Percentiles rank a stretch among this genome's conserved stretches.
These are phyloP conservation scores for Suhomyces sp. DNA, from an alignment of 805 yeast species.

Conservation along the genomic window DNA sequence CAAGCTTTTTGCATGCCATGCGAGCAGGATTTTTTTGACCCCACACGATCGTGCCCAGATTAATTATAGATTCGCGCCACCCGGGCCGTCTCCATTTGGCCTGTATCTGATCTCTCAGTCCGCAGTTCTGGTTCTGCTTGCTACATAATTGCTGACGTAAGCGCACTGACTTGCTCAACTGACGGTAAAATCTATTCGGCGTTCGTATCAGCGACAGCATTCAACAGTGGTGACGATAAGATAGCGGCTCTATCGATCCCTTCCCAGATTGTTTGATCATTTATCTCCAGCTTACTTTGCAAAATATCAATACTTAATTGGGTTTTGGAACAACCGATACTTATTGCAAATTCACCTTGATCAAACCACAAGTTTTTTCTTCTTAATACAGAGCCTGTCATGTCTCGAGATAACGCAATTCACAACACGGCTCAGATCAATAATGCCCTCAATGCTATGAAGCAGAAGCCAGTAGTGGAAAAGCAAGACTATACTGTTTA, in stretches of 20 bases:
- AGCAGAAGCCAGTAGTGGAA: constrained; percentile 34
- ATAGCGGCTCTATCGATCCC: too few relatives aligned
- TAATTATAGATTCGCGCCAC: background rate
- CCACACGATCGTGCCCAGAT: background rate
- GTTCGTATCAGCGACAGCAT: background rate
- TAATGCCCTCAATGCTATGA: constrained; percentile 62
- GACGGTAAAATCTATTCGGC: background rate
- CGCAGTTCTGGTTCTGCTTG: background rate
- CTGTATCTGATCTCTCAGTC: background rate
- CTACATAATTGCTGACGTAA: background rate
- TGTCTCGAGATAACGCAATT: constrained; percentile 6
- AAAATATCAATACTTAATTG: background rate
- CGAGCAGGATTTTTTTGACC: background rate
- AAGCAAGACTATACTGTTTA: constrained; percentile 43
- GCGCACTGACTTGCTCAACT: background rate
- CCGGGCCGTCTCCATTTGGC: background rate
- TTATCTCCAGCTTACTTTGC: background rate
- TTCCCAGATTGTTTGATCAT: background rate
- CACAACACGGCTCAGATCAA: constrained; percentile 55
- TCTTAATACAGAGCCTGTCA: background rate
- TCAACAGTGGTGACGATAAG: too few relatives aligned
- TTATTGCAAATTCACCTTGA: background rate
- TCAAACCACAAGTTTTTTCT: background rate
- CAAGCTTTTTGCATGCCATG: background rate
- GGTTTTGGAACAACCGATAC: background rate